Conservation (phyloP, 2,329 filamentous ascomycete species). For the Nothomitra cinnamomea region DNA sequence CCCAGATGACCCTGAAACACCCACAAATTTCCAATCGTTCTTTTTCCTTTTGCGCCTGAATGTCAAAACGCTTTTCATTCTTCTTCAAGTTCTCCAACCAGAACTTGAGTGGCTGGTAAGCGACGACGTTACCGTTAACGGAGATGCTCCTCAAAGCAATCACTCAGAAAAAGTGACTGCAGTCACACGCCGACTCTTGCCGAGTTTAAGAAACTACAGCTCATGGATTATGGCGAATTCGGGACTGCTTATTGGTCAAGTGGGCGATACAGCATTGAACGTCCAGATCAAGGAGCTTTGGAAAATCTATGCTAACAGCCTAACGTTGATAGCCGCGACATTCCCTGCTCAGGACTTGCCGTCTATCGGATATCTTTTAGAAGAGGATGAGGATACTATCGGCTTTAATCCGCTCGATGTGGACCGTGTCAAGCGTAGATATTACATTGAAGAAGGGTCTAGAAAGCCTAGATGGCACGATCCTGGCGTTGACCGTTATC, state of each 20-base stretch:
- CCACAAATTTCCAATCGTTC: conserved; percentile 17
- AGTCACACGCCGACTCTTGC: conserved; percentile 42
- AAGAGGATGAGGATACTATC: conserved; percentile 50
- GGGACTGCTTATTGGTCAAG: conserved; percentile 34
- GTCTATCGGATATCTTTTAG: conserved; percentile 42
- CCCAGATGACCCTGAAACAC: conserved; percentile 3
- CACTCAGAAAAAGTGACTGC: conserved; percentile 36
- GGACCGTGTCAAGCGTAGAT: conserved; percentile 31
- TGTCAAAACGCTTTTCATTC: conserved; percentile 53
- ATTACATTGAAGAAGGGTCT: conserved; percentile 28
- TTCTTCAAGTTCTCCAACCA: conserved; percentile 53
- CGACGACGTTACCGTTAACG: conserved; percentile 21
- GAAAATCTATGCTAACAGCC: conserved; percentile 45
- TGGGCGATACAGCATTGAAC: conserved; percentile 35
- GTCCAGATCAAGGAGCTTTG: conserved; percentile 44
- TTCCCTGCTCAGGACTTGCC: conserved; percentile 41
- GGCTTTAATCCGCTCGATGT: conserved; percentile 44
- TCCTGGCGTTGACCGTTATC: conserved; percentile 30
- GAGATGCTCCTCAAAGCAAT: conserved; percentile 19
- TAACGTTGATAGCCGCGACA: conserved; percentile 40
- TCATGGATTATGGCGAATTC: conserved; percentile 45
- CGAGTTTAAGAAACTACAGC: conserved; percentile 49
- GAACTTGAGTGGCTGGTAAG: conserved; percentile 44
- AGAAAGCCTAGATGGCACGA: conserved; percentile 37
- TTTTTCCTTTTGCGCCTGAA: conserved; percentile 62